Evolutionary conservation across 148 eudicot species (phyloP), one percentile per base, ranked within the genome.

Genomic region (Hydrangea macrophylla): DNA sequence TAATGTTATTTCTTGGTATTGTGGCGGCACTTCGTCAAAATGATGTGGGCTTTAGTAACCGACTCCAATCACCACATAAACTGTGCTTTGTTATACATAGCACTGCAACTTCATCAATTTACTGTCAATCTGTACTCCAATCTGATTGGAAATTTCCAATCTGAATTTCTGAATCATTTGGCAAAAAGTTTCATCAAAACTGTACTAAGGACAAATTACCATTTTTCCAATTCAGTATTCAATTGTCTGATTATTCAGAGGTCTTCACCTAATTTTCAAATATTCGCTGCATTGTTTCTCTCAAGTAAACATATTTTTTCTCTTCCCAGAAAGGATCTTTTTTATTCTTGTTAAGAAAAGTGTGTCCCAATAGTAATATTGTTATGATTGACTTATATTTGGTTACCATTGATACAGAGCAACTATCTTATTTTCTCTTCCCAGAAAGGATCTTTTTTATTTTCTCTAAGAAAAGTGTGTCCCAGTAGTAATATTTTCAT

Each of bases 321-420:
- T n/a, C n/a, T n/a, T n/a, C 12, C 48, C 11, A 2, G 2, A 42
- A 42, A 42, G 11, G 48, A 42, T 42, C 2, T 15, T 15, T 35
- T 8, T 35, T 15, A 10, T 15, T 35, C 55, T 53, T 23, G 35
- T 35, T 39, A 20, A 2, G 28, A 11, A 30, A 20, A 37, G 22
- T 33, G 40, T 42, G 28, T 39, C 39, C 37, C 13, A 35, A 13
- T 32, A 20, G 35, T 35, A 8, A 55, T n/a, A 55, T 58, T 57
- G 44, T 58, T 23, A 8, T 15, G n/a, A 24, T 26, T 2, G 44
- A 17, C 30, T 60, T 58, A 58, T 60, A 25, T 70, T 56, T 60
- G 44, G 35, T 53, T 50, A 20, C 39, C 9, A 9, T 18, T 56
- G 45, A 62, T 35, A 64, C 70, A 48, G 24, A 70, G 25, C 85